Evolutionary conservation across 306 rosid genomes (phyloP), one percentile per base, ranked within the genome.

Genomic region (Gynostemma pentaphyllum): DNA sequence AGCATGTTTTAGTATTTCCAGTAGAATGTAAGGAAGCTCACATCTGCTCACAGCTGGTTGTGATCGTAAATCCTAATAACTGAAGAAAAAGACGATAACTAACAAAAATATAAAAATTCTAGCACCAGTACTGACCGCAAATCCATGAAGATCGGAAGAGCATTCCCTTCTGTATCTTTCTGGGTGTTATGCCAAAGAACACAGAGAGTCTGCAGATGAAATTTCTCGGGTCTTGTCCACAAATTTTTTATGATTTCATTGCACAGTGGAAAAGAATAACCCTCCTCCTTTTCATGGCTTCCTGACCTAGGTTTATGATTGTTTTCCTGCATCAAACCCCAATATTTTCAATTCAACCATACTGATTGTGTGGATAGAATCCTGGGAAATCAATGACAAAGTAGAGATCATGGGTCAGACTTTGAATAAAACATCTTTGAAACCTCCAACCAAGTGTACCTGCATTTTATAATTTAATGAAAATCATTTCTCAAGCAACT

Each of bases 401-500:
- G 76, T 68, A 78, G 61, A 75, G 73, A 67, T 66, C 68, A 62
- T 40, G 75, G 72, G 71, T 78, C 80, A 70, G 69, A 91, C 96
- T 48, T 80, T 74, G 40, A 61, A 81, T 18, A 80, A 57, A 69
- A 75, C 81, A 61, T 91, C 96, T 85, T 91, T 89, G 72, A 78
- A 91, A 42, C 91, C 87, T 41, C 97, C 97, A 42, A 91, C 60
- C 14, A 91, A 78, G 71, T 88, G 96, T 64, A 91, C 92, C 98
- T 91, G 82, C 81, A 72, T 52, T 68, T 72, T 23, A 39, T 24
- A 70, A 24, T 6, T 15, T 27, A 52, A 23, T 63, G 27, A 23
- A 23, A 70, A 24, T 74, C 69, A 69, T 49, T 70, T 52, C 41
- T 56, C 53, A 32, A 11, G 62, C 55, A 5, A 60, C 23, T 16